Conservation (phyloP, 306 rosid species). For the Lathyrus oleraceus region DNA sequence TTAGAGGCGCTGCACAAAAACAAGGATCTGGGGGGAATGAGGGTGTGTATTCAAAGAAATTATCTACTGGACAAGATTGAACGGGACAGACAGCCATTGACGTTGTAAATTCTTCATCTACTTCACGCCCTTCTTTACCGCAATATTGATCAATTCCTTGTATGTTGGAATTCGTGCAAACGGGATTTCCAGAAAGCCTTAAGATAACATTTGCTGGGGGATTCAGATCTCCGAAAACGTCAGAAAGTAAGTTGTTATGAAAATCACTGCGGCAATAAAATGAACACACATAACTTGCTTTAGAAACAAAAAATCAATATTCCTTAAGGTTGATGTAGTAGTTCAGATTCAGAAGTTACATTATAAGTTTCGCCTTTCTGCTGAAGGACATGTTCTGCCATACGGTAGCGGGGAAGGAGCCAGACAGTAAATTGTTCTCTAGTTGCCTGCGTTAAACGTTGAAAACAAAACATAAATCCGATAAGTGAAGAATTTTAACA, state of each 20-base stretch:
- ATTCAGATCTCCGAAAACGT: slow-evolving; percentile 45
- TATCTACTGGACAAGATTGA: slow-evolving; percentile 62
- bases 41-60: slow-evolving; percentile 61
- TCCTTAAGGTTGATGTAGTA: slow-evolving; percentile 13
- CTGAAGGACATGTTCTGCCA: slow-evolving; percentile 57
- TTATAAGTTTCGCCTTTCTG: slow-evolving; percentile 42
- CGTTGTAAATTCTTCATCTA: slow-evolving; percentile 25
- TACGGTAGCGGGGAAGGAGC: slow-evolving; percentile 50
- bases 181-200: slow-evolving; percentile 83
- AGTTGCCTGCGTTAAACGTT: slow-evolving; percentile 56
- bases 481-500: slow-evolving; percentile 1
- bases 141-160: slow-evolving; percentile 57
- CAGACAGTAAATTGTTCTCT: slow-evolving; percentile 51
- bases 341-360: slow-evolving; percentile 48
- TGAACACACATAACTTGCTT: slow-evolving; percentile 25
- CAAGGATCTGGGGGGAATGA: slow-evolving; percentile 56
- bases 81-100: slow-evolving; percentile 38
- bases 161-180: slow-evolving; percentile 54
- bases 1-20: slow-evolving; percentile 78
- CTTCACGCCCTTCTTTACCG: slow-evolving; percentile 37
- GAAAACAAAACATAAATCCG: slow-evolving; percentile 30
- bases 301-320: slow-evolving; percentile 24
- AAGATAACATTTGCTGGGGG: slow-evolving; percentile 65
- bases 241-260: slow-evolving; percentile 57
- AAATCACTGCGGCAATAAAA: slow-evolving; percentile 62